Conservation (phyloP, 768 basidiomycete genomes). For the Hericium coralloides region DNA sequence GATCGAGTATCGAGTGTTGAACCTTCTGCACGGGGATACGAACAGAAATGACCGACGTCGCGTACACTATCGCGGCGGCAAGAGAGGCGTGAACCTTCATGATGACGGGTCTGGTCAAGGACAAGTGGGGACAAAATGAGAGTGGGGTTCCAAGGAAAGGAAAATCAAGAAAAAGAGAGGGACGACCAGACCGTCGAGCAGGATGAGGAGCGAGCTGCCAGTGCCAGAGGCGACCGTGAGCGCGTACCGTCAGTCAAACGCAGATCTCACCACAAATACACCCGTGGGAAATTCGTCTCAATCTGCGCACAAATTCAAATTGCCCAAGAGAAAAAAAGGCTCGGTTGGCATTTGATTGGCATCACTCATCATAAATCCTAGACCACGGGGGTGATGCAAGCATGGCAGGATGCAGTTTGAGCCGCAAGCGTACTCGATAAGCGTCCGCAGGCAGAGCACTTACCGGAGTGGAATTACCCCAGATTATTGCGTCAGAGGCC, state of each 20-base stretch:
- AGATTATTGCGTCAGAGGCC: background rate
- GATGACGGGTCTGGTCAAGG: conserved; percentile 16
- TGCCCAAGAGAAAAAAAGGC: too few species aligned
- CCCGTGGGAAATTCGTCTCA: too few species aligned
- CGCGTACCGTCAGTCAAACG: background rate
- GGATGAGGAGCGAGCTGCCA: background rate
- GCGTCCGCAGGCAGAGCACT: background rate
- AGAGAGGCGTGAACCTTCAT: conserved; percentile 30
- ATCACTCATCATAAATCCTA: too few species aligned
- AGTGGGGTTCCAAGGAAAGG: conserved; percentile 11
- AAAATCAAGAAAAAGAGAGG: background rate
- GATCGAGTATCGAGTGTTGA: too few species aligned
- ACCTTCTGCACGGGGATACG: too few species aligned
- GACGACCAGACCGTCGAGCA: background rate
- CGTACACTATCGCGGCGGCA: too few species aligned
- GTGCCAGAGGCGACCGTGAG: background rate
- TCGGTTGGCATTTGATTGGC: too few species aligned
- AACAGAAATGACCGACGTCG: too few species aligned
- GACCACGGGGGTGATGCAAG: too few species aligned
- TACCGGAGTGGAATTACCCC: background rate
- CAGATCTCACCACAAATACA: too few species aligned
- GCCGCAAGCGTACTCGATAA: background rate
- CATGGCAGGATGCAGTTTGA: too few species aligned
- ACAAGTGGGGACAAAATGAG: conserved; percentile 15
- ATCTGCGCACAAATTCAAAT: too few species aligned